Evolutionary conservation across 2,329 filamentous ascomycete species (phyloP).

Genomic region (Paraphoma chrysanthemicola): DNA sequence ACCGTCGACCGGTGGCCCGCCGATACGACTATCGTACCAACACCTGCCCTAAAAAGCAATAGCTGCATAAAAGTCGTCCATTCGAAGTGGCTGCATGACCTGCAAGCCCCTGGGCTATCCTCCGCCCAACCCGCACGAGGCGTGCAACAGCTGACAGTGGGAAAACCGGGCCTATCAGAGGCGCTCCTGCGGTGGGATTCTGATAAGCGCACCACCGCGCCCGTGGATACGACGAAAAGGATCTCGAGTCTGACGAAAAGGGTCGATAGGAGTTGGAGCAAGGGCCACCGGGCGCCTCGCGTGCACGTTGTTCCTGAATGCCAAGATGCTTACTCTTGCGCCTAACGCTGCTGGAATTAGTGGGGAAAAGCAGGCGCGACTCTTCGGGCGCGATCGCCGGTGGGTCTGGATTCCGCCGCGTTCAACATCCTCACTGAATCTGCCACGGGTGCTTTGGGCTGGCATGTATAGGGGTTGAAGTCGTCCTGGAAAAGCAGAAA

Average conservation of each 20-base stretch:
- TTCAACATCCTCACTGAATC: background rate
- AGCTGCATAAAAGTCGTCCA: constrained; percentile 22
- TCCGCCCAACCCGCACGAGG: constrained; percentile 16
- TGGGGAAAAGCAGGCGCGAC: constrained; percentile 7
- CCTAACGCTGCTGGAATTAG: constrained; percentile 11
- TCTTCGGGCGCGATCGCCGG: background rate
- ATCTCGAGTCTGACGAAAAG: constrained; percentile 19
- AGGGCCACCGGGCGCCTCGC: constrained; percentile 13
- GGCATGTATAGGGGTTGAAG: background rate
- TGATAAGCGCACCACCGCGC: constrained; percentile 23
- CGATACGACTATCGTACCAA: constrained; percentile 16
- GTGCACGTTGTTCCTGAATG: constrained; percentile 16
- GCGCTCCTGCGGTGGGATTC: constrained; percentile 4
- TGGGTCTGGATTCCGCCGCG: background rate
- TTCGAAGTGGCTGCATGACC: constrained; percentile 13
- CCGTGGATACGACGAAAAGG: constrained; percentile 20
- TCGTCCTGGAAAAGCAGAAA: background rate
- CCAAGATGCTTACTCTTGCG: constrained; percentile 14
- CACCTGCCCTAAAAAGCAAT: constrained; percentile 18
- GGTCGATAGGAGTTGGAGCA: constrained; percentile 23
- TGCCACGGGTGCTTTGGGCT: background rate
- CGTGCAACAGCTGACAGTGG: constrained; percentile 16
- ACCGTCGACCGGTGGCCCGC: constrained; percentile 9
- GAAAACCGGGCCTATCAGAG: constrained; percentile 15
- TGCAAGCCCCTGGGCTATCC: constrained; percentile 20